Evolutionary conservation across 73 alveolate genomes (phyloP).

Genomic region (Paramecium tetraurelia): DNA sequence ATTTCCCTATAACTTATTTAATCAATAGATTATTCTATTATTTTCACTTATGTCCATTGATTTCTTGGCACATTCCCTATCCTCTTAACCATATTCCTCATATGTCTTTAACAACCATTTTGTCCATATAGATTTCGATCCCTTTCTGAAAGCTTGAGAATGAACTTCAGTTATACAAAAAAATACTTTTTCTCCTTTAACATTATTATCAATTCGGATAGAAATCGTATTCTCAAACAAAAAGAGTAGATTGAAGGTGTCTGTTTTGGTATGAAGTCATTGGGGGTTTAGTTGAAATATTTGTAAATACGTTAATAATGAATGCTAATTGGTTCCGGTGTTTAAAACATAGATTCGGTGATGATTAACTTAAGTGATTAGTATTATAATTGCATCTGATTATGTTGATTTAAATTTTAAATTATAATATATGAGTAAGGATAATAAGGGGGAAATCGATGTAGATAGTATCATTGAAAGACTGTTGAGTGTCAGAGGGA

Average conservation of each 20-base stretch:
- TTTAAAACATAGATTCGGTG: background rate
- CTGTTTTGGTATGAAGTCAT: background rate
- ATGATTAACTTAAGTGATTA: background rate
- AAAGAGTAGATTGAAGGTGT: background rate
- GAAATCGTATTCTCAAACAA: background rate
- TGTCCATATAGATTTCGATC: background rate
- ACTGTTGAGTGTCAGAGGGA: conserved; percentile 89
- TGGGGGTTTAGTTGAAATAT: no score
- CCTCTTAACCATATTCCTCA: background rate
- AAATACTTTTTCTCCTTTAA: background rate
- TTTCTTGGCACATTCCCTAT: background rate
- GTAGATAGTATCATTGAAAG: conserved; percentile 88
- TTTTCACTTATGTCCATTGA: no score
- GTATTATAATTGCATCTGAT: background rate
- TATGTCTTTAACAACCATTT: background rate
- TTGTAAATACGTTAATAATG: background rate
- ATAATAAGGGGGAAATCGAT: conserved; percentile 65
- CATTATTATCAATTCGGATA: background rate
- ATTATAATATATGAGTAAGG: conserved; percentile 14
- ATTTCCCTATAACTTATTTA: no score
- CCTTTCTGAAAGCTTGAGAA: background rate
- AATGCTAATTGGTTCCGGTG: background rate
- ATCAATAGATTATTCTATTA: background rate
- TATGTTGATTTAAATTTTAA: background rate
- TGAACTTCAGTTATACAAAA: background rate